phyloP scores from a whole-genome alignment of 495 filamentous ascomycete species.

The Halenospora varia region DNA sequence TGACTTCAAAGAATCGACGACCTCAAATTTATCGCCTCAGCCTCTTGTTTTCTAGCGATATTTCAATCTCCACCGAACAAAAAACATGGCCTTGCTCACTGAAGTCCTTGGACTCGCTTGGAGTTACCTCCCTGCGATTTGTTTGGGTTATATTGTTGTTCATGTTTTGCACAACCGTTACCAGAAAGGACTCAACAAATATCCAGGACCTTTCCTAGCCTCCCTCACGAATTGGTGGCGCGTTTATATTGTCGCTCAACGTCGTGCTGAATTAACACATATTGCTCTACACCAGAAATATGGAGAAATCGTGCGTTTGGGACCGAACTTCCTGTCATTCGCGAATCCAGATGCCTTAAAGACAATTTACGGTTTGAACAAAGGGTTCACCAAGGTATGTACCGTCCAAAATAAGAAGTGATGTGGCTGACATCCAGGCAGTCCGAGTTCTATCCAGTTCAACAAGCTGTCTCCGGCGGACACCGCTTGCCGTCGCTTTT shows the following conservation, averaged over 20 bases:
- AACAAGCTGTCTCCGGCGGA: slow-evolving; percentile 61
- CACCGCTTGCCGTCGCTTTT: slow-evolving; percentile 68
- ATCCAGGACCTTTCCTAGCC: slow-evolving; percentile 64
- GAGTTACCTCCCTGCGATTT: too few relatives aligned
- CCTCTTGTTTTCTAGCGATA: too few relatives aligned
- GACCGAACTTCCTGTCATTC: slow-evolving; percentile 52
- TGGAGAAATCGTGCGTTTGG: slow-evolving; percentile 52
- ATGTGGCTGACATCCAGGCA: too few relatives aligned
- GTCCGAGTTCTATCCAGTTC: slow-evolving; percentile 70
- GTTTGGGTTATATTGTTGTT: too few relatives aligned
- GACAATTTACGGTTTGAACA: slow-evolving; percentile 76
- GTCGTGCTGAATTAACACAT: slow-evolving; percentile 61
- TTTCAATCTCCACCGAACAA: too few relatives aligned
- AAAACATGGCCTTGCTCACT: too few relatives aligned
- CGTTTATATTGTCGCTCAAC: slow-evolving; percentile 58
- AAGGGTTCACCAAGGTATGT: slow-evolving; percentile 71
- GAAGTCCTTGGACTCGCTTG: too few relatives aligned
- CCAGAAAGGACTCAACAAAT: slow-evolving; percentile 56
- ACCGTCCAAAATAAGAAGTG: background rate
- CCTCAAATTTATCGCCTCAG: too few relatives aligned
- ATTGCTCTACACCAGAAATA: slow-evolving; percentile 64
- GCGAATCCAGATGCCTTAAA: slow-evolving; percentile 55
- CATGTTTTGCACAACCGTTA: slow-evolving; percentile 57
- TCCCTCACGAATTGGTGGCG: slow-evolving; percentile 68
- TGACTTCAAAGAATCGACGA: too few relatives aligned